These are phyloP conservation scores for Thymus mandschuricus DNA, from an alignment of 257 asterid genomes.

Conservation along the genomic window DNA sequence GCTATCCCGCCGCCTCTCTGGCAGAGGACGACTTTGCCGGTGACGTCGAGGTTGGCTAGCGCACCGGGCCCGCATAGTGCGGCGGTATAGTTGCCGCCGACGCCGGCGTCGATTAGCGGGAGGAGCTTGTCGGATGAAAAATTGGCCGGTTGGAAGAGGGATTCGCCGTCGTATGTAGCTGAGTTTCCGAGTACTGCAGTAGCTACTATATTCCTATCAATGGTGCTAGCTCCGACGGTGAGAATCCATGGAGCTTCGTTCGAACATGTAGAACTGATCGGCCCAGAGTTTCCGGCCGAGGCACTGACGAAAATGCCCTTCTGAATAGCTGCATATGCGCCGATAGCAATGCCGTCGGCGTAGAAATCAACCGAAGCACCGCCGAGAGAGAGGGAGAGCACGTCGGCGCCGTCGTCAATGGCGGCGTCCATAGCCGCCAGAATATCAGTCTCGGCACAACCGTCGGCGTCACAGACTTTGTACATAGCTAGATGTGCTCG, in stretches of 20 bases:
- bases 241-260: conserved; percentile 57
- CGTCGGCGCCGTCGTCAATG: conserved; percentile 45
- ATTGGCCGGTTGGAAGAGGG: conserved; percentile 38
- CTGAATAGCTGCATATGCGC: conserved; percentile 45
- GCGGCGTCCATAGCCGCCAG: conserved; percentile 54
- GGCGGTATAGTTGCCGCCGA: conserved; percentile 24
- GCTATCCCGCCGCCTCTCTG: conserved; percentile 44
- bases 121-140: conserved; percentile 21
- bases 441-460: conserved; percentile 37
- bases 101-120: conserved; percentile 40
- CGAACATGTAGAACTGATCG: conserved; percentile 29
- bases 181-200: conserved; percentile 28
- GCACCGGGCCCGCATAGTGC: conserved; percentile 40
- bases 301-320: conserved; percentile 51
- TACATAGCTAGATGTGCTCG: conserved; percentile 48
- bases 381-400: conserved; percentile 46
- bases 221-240: conserved; percentile 50
- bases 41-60: conserved; percentile 27
- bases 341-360: conserved; percentile 39
- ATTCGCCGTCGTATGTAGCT: conserved; percentile 34
- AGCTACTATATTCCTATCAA: conserved; percentile 38
- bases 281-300: conserved; percentile 44
- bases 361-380: conserved; percentile 34
- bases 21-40: conserved; percentile 49
- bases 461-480: conserved; percentile 32